Evolutionary conservation across 805 yeast species (phyloP).

Genomic region (Kodamaea neixiangensis): DNA sequence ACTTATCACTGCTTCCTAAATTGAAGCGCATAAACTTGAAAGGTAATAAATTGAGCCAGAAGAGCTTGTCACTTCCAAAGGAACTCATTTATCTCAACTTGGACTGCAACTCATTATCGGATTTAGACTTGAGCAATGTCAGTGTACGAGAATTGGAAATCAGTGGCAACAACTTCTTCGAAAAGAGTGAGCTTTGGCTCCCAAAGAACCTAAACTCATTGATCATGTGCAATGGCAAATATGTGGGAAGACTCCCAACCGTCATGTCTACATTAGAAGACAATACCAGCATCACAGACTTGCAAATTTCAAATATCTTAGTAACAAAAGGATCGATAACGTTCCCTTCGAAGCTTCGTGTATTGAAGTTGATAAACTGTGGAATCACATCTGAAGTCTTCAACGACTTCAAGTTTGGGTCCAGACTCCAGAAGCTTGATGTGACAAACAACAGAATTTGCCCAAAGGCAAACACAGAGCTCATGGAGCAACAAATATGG

Average conservation of each 20-base stretch:
- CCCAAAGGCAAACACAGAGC: background rate
- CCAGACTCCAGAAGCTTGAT: background rate
- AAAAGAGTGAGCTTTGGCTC: background rate
- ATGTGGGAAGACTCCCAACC: background rate
- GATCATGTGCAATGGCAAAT: background rate
- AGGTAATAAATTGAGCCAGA: background rate
- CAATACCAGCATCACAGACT: background rate
- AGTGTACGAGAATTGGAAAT: background rate
- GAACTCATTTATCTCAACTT: background rate
- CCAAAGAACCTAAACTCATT: background rate
- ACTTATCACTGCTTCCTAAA: background rate
- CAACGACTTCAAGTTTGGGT: slow-evolving; percentile 1
- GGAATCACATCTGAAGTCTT: background rate
- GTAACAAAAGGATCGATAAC: background rate
- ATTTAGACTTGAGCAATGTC: background rate
- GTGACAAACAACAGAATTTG: background rate
- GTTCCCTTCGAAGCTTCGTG: background rate
- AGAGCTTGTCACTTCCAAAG: background rate
- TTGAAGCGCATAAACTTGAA: background rate
- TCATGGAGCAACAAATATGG: background rate
- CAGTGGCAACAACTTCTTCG: slow-evolving; percentile 1
- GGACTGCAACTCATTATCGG: background rate
- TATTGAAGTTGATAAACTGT: background rate
- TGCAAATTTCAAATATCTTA: background rate
- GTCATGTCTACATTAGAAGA: background rate